Conservation (phyloP, 176 grass and related monocot genomes). For the Rhipidocladum racemiflorum region DNA sequence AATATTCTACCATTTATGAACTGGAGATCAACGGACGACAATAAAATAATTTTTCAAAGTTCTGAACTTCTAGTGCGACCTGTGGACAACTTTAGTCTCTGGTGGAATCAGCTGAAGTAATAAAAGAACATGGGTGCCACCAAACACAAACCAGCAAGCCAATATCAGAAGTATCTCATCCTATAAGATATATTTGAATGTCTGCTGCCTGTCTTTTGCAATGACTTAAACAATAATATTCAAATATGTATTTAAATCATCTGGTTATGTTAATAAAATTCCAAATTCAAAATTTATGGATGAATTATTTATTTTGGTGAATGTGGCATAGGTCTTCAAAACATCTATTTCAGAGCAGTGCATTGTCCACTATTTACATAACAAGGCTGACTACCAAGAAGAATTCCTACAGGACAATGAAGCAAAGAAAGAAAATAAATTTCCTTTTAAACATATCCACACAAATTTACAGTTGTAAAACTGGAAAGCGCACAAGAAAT, state of each 20-base stretch:
- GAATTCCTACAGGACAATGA: not conserved
- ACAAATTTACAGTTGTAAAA: slow-evolving; percentile 11
- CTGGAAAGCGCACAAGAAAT: not conserved
- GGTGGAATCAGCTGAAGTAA: not conserved
- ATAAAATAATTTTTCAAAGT: not conserved
- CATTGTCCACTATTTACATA: not conserved
- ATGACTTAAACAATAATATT: not conserved
- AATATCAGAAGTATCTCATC: not conserved
- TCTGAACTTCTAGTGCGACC: not conserved
- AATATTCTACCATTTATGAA: not conserved
- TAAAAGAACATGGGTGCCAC: not conserved
- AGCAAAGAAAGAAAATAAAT: slow-evolving; percentile 8
- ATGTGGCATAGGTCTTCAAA: not conserved
- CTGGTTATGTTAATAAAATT: not conserved
- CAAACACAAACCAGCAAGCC: not conserved
- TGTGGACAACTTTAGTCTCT: not conserved
- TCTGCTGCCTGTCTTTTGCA: not conserved
- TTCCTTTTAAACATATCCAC: not conserved
- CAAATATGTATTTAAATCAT: not conserved
- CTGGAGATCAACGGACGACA: not conserved
- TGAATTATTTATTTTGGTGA: not conserved
- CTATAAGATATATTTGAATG: not conserved
- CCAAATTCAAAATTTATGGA: not conserved
- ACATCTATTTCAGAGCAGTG: not conserved
- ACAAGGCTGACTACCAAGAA: not conserved